Percentiles rank a stretch among this genome's conserved stretches.
These are phyloP conservation scores for Pythium vanterpoolii DNA, from an alignment of 352 stramenopile genomes.

Conservation along the genomic window DNA sequence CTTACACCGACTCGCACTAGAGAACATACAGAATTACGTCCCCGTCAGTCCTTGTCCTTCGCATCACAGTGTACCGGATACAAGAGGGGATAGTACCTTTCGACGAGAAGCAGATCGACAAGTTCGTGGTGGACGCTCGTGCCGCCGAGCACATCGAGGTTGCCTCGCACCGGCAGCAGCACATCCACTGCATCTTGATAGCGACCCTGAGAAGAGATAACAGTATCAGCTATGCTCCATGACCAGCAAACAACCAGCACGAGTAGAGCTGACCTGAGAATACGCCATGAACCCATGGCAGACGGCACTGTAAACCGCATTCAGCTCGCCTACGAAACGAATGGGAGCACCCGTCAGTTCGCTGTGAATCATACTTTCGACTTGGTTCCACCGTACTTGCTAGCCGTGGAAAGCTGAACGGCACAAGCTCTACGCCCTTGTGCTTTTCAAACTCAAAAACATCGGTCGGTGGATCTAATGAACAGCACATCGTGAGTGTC, in stretches of 20 bases:
- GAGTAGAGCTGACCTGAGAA: slow-evolving; percentile 36
- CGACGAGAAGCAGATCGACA: slow-evolving; percentile 69
- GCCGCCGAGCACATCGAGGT: slow-evolving; percentile 65
- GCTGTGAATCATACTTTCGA: neutral
- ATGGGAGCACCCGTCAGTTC: neutral
- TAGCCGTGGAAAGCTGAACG: slow-evolving; percentile 54
- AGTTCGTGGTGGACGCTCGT: slow-evolving; percentile 73
- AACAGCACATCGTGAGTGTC: neutral
- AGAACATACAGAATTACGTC: neutral
- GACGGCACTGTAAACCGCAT: slow-evolving; percentile 45
- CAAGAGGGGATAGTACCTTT: no score
- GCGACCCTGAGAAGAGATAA: slow-evolving; percentile 28
- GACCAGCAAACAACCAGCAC: neutral
- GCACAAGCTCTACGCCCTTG: slow-evolving; percentile 40
- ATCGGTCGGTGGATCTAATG: slow-evolving; percentile 34
- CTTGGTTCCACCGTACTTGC: slow-evolving; percentile 25
- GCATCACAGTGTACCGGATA: no score
- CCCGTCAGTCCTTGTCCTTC: no score
- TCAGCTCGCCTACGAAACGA: slow-evolving; percentile 31
- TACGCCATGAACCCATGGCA: slow-evolving; percentile 71
- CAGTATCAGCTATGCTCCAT: neutral
- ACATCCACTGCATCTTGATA: slow-evolving; percentile 55
- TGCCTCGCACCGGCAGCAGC: slow-evolving; percentile 59
- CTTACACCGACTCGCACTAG: slow-evolving; percentile 63
- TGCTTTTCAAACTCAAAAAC: slow-evolving; percentile 33